Evolutionary conservation across 257 asterid genomes (phyloP).

Genomic region (Thymus quinquecostatus): DNA sequence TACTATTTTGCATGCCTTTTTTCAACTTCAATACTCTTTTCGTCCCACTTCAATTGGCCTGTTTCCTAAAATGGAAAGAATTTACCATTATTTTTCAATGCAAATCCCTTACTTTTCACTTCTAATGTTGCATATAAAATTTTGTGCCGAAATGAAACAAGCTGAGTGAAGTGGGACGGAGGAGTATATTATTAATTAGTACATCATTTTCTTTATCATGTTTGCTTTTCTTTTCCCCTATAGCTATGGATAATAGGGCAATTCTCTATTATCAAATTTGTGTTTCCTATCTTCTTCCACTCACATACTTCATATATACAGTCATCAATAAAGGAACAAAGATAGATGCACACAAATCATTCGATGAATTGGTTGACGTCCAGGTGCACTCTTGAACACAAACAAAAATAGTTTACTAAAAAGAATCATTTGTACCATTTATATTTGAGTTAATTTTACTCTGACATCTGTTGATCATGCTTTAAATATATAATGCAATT

Average conservation of each 20-base stretch:
- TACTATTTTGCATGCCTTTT: background rate
- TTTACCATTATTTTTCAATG: too few relatives aligned
- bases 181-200: background rate
- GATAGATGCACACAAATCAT: background rate
- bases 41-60: too few relatives aligned
- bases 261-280: conserved; percentile 4
- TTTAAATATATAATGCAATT: too few relatives aligned
- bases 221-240: background rate
- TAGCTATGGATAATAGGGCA: conserved; percentile 4
- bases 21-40: too few relatives aligned
- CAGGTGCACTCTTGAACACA: conserved; percentile 37
- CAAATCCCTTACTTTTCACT: too few relatives aligned
- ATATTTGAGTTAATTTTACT: too few relatives aligned
- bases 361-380: conserved; percentile 46
- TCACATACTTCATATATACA: background rate
- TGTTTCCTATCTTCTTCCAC: conserved; percentile 12
- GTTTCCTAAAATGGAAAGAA: too few relatives aligned
- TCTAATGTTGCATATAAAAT: too few relatives aligned
- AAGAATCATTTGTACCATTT: too few relatives aligned
- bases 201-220: conserved; percentile 19
- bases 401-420: too few relatives aligned
- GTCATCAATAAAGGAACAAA: background rate
- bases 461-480: too few relatives aligned
- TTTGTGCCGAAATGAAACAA: too few relatives aligned
- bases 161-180: background rate